A percentile compares a stretch with the other conserved stretches of the same genome.
These are phyloP conservation scores for Metarhizium guizhouense DNA, from an alignment of 2,329 filamentous ascomycete species.

Conservation along the genomic window DNA sequence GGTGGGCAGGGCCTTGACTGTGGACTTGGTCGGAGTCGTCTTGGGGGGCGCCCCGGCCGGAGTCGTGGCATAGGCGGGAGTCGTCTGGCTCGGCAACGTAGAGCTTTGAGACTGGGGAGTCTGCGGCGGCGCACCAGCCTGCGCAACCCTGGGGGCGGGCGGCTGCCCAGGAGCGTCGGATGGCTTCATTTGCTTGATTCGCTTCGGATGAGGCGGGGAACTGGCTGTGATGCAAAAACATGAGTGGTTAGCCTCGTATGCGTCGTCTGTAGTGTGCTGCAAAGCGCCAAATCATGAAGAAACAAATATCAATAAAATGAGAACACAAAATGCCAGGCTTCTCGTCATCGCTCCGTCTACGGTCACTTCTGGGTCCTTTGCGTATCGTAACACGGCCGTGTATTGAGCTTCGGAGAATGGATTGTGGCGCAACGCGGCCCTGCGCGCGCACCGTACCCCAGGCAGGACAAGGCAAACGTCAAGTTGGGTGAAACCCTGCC, in stretches of 20 bases:
- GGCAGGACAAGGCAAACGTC: constrained; percentile 1
- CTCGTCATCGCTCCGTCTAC: constrained; percentile 1
- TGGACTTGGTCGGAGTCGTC: constrained; percentile 70
- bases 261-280: neutral
- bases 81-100: constrained; percentile 33
- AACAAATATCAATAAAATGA: neutral
- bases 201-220: constrained; percentile 41
- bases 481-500: constrained; percentile 18
- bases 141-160: constrained; percentile 33
- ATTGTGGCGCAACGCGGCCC: constrained; percentile 7
- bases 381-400: constrained; percentile 3
- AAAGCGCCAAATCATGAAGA: neutral
- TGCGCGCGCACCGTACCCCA: constrained; percentile 8
- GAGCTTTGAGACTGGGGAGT: constrained; percentile 44
- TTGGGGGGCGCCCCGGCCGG: constrained; percentile 57
- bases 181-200: constrained; percentile 55
- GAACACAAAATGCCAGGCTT: neutral
- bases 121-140: constrained; percentile 39
- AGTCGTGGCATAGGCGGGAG: constrained; percentile 28
- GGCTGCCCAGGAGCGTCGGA: constrained; percentile 49
- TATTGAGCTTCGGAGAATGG: neutral
- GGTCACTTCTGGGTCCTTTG: neutral
- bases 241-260: neutral
- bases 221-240: constrained; percentile 27
- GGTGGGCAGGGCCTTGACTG: constrained; percentile 89